phyloP scores from a whole-genome alignment of 2,329 filamentous ascomycete species.

The Microcyclospora pomicola region DNA sequence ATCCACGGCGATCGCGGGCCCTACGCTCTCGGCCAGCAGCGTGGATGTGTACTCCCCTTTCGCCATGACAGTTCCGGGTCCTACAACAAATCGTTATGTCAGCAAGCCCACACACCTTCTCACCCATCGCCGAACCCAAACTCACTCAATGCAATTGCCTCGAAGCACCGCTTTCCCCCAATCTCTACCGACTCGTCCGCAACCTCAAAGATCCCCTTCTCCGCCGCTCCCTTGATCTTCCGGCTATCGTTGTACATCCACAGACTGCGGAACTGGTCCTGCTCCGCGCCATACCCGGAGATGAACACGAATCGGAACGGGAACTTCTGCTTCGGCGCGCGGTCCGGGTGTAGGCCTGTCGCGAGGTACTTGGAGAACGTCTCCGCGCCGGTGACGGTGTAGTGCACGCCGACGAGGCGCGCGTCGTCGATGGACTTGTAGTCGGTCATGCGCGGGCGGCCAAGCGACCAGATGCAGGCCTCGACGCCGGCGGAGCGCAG shows the following conservation, averaged over 20 bases:
- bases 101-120: too few species aligned
- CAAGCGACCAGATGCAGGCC: slow-evolving; percentile 33
- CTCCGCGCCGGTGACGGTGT: slow-evolving; percentile 19
- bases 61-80: slow-evolving; percentile 19
- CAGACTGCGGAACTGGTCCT: slow-evolving; percentile 25
- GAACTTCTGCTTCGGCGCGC: slow-evolving; percentile 13
- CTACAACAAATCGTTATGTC: neutral
- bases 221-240: slow-evolving; percentile 25
- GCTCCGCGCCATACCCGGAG: slow-evolving; percentile 25
- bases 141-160: slow-evolving; percentile 17
- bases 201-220: slow-evolving; percentile 23
- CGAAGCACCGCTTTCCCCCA: slow-evolving; percentile 21
- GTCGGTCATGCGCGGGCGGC: slow-evolving; percentile 10
- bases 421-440: slow-evolving; percentile 19
- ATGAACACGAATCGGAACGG: slow-evolving; percentile 33
- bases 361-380: slow-evolving; percentile 18
- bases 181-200: slow-evolving; percentile 16
- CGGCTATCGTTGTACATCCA: slow-evolving; percentile 23
- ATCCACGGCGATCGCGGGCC: slow-evolving; percentile 20
- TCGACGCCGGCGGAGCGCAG: slow-evolving; percentile 27
- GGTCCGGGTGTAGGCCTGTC: slow-evolving; percentile 13
- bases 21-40: slow-evolving; percentile 16
- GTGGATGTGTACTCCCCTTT: slow-evolving; percentile 20
- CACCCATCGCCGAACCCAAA: too few species aligned
- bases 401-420: slow-evolving; percentile 19